phyloP scores from a whole-genome alignment of 208 protist species.

The Trypanosoma lewisi region DNA sequence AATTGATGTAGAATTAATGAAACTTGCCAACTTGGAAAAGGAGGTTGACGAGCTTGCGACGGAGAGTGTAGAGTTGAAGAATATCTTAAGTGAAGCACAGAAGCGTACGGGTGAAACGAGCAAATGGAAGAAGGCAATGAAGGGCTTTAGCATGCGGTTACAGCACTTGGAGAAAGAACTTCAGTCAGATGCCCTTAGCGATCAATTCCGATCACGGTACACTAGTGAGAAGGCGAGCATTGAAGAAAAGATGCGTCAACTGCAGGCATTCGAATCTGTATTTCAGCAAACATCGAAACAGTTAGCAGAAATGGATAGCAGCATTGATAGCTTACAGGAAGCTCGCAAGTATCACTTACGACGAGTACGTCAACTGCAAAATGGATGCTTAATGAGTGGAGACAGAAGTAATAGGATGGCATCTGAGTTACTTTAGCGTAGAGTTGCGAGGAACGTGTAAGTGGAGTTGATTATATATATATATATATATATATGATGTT shows the following conservation, averaged over 20 bases:
- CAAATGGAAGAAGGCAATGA: constrained; percentile 42
- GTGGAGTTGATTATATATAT: constrained; percentile 1
- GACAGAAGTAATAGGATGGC: constrained; percentile 10
- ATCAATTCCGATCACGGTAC: constrained; percentile 16
- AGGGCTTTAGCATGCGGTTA: constrained; percentile 45
- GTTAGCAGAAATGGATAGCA: constrained; percentile 60
- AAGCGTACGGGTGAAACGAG: not conserved
- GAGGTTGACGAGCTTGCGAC: constrained; percentile 56
- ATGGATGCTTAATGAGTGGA: constrained; percentile 5
- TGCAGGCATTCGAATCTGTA: constrained; percentile 48
- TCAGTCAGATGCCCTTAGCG: not conserved
- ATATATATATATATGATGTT: constrained; percentile 5
- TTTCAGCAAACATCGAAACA: constrained; percentile 49
- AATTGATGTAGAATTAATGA: constrained; percentile 49
- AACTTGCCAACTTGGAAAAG: constrained; percentile 47
- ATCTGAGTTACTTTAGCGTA: constrained; percentile 6
- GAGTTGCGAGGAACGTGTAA: not conserved
- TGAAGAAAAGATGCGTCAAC: constrained; percentile 36
- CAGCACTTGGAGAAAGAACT: constrained; percentile 32
- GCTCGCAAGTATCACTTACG: constrained; percentile 60
- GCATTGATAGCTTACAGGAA: constrained; percentile 73
- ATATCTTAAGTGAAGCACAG: constrained; percentile 32
- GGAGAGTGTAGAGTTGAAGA: constrained; percentile 38
- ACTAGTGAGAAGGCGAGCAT: constrained; percentile 28
- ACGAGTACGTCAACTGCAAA: constrained; percentile 57